Conservation (phyloP, 2,329 filamentous ascomycete genomes). For the Pestalotiopsis sp. region DNA sequence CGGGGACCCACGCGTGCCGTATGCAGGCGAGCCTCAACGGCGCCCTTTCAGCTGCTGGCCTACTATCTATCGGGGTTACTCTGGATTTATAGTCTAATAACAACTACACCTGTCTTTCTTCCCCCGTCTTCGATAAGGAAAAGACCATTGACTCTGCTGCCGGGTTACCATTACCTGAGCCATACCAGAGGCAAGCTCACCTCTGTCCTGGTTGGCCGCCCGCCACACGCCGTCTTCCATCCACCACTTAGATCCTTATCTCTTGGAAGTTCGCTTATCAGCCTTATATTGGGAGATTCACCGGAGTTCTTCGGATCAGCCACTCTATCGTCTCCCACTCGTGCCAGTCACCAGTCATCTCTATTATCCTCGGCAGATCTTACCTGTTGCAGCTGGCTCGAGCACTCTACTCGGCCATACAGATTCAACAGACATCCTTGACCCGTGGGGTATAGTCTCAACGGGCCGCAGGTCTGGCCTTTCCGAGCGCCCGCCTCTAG, state of each 20-base stretch:
- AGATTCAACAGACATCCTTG: constrained; percentile 14
- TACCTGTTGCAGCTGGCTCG: constrained; percentile 13
- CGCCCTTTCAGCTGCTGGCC: constrained; percentile 1
- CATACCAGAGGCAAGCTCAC: not conserved
- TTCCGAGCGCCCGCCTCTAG: not conserved
- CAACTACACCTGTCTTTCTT: constrained; percentile 9
- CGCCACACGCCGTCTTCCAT: constrained; percentile 12
- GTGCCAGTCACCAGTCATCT: constrained; percentile 20
- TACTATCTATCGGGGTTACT: not conserved
- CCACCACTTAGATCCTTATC: constrained; percentile 27
- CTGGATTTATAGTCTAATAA: constrained; percentile 13
- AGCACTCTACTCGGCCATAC: constrained; percentile 12
- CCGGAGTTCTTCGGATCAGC: constrained; percentile 24
- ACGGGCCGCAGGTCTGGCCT: constrained; percentile 6
- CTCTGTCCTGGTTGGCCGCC: constrained; percentile 2
- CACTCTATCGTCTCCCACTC: constrained; percentile 14
- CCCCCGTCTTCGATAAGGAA: constrained; percentile 10
- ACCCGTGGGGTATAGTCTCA: constrained; percentile 13
- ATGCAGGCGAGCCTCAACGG: constrained; percentile 12
- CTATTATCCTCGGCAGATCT: constrained; percentile 19
- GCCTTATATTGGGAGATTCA: constrained; percentile 15
- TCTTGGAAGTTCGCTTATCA: constrained; percentile 24
- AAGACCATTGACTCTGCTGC: not conserved
- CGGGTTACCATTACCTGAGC: not conserved
- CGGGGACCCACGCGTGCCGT: constrained; percentile 28